phyloP scores from a whole-genome alignment of 768 basidiomycete genomes.

The Phaeotremella skinneri region DNA sequence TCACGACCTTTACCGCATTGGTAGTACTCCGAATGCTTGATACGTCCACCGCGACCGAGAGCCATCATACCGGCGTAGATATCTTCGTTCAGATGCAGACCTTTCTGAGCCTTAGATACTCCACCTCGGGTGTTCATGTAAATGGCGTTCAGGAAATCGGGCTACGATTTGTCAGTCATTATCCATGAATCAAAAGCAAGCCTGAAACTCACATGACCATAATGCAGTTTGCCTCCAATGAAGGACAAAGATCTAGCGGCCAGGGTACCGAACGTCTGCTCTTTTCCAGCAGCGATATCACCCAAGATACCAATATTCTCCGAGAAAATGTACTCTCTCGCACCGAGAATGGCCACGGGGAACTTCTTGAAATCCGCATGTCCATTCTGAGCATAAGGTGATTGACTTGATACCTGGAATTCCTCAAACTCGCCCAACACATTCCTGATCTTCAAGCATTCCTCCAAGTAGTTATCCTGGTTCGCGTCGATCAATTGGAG shows the following conservation, averaged over 20 bases:
- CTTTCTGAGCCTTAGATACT: constrained; percentile 98
- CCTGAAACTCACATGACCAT: constrained; percentile 64
- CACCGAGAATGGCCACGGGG: constrained; percentile 96
- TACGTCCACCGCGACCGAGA: constrained; percentile 90
- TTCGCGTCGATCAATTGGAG: constrained; percentile 99
- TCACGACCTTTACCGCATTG: constrained; percentile 99
- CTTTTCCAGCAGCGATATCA: constrained; percentile 97
- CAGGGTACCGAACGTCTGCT: constrained; percentile 98
- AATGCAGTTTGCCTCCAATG: constrained; percentile 98
- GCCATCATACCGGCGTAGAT: constrained; percentile 99
- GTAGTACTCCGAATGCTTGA: constrained; percentile 99
- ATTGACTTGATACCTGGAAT: constrained; percentile 76
- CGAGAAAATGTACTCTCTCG: constrained; percentile 99
- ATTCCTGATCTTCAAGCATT: constrained; percentile 98
- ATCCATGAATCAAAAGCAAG: neutral
- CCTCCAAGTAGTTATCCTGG: constrained; percentile 99
- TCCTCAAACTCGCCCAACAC: constrained; percentile 98
- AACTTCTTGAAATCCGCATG: constrained; percentile 81
- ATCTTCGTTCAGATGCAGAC: constrained; percentile 98
- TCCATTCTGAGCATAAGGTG: constrained; percentile 86
- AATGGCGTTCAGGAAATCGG: constrained; percentile 95
- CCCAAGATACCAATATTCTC: constrained; percentile 99
- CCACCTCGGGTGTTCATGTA: constrained; percentile 99
- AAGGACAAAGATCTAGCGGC: constrained; percentile 93
- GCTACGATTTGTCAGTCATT: constrained; percentile 47